These are phyloP conservation scores for Discostella pseudostelligera DNA, from an alignment of 108 stramenopile genomes.

Conservation along the genomic window DNA sequence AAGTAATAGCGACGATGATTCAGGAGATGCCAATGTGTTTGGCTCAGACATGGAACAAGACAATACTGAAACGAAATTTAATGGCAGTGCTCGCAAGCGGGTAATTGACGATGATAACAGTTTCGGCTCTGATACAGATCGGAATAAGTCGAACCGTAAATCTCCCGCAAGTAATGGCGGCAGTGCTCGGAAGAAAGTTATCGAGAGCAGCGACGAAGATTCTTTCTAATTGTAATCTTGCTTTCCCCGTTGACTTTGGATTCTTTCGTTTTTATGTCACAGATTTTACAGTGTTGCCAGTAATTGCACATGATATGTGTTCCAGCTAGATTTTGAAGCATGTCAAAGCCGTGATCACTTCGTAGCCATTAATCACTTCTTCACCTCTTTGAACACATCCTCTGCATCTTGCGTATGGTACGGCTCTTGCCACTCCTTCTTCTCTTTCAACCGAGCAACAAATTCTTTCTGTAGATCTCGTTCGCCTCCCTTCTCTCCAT, in stretches of 20 bases:
- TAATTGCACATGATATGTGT: too few relatives aligned
- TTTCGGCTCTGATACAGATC: slow-evolving; percentile 2
- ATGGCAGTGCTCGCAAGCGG: not conserved
- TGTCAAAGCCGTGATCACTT: too few relatives aligned
- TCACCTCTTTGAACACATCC: slow-evolving; percentile 4
- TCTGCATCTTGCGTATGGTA: not conserved
- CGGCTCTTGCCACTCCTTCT: slow-evolving; percentile 7
- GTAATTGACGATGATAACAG: slow-evolving; percentile 7
- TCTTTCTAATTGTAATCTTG: slow-evolving; percentile 6
- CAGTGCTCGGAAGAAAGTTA: slow-evolving; percentile 20
- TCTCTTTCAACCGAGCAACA: slow-evolving; percentile 32
- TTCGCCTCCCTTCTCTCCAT: slow-evolving; percentile 2
- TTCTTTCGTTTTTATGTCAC: too few relatives aligned
- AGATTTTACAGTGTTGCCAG: too few relatives aligned
- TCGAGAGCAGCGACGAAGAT: slow-evolving; percentile 34
- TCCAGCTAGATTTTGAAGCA: too few relatives aligned
- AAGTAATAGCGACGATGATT: slow-evolving; percentile 30
- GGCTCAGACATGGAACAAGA: not conserved
- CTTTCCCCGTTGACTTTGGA: too few relatives aligned
- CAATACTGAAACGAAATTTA: not conserved
- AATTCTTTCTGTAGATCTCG: slow-evolving; percentile 51
- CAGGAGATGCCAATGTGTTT: slow-evolving; percentile 25
- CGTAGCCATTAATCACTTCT: too few relatives aligned
- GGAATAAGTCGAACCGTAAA: slow-evolving; percentile 1
- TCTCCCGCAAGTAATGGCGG: slow-evolving; percentile 2